Percentiles rank a stretch among this genome's conserved stretches.
These are phyloP conservation scores for Ephemerocybe angulata DNA, from an alignment of 768 basidiomycete species.

Conservation along the genomic window DNA sequence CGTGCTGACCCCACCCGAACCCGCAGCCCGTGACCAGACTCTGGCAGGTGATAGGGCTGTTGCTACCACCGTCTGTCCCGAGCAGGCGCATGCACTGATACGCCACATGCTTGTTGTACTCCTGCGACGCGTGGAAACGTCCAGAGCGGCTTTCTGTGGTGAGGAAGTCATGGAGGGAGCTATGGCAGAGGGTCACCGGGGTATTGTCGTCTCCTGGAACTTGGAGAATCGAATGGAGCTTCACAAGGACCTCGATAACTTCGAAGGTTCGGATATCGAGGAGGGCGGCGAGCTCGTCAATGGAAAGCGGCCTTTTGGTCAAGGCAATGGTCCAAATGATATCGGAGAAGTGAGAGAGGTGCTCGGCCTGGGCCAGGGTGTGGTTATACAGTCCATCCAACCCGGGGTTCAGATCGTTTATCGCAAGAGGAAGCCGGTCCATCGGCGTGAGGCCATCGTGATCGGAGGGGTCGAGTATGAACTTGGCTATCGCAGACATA, in stretches of 20 bases:
- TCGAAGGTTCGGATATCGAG: background rate
- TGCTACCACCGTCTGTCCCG: no score
- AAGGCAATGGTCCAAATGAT: background rate
- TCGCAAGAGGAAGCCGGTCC: background rate
- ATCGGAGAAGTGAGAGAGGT: background rate
- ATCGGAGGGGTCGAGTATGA: background rate
- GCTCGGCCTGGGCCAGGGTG: background rate
- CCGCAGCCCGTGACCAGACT: no score
- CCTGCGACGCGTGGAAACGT: background rate
- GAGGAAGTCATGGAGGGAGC: background rate
- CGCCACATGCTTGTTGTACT: background rate
- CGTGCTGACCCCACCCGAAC: no score
- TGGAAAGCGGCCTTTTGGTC: background rate
- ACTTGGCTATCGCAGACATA: background rate
- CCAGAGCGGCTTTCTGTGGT: background rate
- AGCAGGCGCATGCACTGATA: no score
- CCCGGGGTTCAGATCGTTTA: background rate
- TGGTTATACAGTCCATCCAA: background rate
- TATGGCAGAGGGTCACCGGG: no score
- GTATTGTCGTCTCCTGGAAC: background rate
- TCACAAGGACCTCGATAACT: background rate
- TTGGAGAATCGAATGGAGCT: background rate
- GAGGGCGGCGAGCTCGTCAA: background rate
- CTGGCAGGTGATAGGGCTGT: no score
- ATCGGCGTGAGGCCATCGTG: background rate